Conservation (phyloP, 2,329 filamentous ascomycete genomes). For the Trichophyton benhamiae region DNA sequence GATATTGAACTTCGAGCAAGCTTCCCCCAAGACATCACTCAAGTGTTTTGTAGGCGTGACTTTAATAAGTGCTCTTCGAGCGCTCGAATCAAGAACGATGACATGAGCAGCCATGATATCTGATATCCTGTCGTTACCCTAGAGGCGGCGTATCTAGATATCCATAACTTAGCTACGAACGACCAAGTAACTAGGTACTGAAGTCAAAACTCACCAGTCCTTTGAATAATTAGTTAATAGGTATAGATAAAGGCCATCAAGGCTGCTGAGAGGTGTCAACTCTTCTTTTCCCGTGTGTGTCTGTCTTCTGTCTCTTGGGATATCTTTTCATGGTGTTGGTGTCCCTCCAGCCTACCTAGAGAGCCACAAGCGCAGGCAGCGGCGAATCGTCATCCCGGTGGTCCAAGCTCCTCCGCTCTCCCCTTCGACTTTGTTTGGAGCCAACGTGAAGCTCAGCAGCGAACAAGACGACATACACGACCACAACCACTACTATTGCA, state of each 20-base stretch:
- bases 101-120: conserved; percentile 68
- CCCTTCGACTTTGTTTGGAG: not conserved
- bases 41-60: conserved; percentile 70
- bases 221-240: not conserved
- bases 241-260: not conserved
- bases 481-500: not conserved
- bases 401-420: conserved; percentile 20
- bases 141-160: not conserved
- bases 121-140: not conserved
- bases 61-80: conserved; percentile 68
- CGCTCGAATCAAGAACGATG: conserved; percentile 69
- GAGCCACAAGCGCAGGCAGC: conserved; percentile 2
- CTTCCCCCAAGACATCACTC: conserved; percentile 74
- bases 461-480: not conserved
- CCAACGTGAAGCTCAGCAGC: conserved; percentile 4
- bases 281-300: not conserved
- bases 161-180: not conserved
- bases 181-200: not conserved
- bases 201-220: not conserved
- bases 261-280: not conserved
- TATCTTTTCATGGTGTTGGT: not conserved
- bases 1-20: conserved; percentile 69
- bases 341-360: not conserved
- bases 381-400: conserved; percentile 26
- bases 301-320: not conserved